These are phyloP conservation scores for Euryodendron excelsum DNA, from an alignment of 148 eudicot genomes.

Conservation along the genomic window DNA sequence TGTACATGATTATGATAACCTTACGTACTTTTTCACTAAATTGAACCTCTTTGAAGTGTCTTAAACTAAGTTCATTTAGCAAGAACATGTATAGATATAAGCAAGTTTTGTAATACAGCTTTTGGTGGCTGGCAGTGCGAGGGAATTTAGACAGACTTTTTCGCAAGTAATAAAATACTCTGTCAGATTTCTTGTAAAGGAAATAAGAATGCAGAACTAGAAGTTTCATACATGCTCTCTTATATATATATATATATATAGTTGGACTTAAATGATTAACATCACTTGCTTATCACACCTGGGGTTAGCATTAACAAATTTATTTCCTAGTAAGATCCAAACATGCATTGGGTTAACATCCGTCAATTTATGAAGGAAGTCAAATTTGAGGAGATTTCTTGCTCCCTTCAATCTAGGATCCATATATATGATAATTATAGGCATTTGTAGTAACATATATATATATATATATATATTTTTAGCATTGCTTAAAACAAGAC, in stretches of 20 bases:
- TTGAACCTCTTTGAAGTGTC: too few relatives aligned
- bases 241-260: too few relatives aligned
- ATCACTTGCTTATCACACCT: neutral
- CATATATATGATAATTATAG: conserved; percentile 8
- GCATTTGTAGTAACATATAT: conserved; percentile 7
- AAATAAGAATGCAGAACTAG: neutral
- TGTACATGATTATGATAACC: too few relatives aligned
- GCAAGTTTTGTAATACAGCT: too few relatives aligned
- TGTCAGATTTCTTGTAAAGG: neutral
- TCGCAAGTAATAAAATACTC: neutral
- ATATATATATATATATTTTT: neutral
- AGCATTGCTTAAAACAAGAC: conserved; percentile 43
- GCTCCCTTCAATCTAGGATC: conserved; percentile 24
- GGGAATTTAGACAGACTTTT: neutral
- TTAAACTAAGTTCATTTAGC: too few relatives aligned
- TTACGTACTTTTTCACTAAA: too few relatives aligned
- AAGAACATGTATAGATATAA: too few relatives aligned
- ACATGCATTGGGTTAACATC: conserved; percentile 8
- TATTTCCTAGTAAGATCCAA: neutral
- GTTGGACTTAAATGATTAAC: neutral
- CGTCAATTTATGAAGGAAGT: conserved; percentile 17
- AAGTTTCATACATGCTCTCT: conserved; percentile 1
- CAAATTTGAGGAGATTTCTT: conserved; percentile 17
- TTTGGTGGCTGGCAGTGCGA: too few relatives aligned
- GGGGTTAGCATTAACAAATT: neutral